phyloP scores from a whole-genome alignment of 768 basidiomycete genomes.

The Lactifluus piperatus region DNA sequence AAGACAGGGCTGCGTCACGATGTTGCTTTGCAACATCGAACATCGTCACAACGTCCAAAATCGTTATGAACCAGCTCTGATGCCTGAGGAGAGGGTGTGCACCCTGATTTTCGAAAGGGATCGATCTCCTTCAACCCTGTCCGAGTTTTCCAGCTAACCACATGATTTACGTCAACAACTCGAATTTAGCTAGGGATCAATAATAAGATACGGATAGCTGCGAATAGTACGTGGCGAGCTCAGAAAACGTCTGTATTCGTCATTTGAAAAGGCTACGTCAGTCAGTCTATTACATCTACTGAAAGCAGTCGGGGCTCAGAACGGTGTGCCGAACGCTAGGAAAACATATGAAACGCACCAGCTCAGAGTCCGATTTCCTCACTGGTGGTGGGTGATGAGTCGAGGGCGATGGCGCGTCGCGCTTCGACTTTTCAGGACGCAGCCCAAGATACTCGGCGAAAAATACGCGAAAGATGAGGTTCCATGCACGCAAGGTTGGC shows the following conservation, averaged over 20 bases:
- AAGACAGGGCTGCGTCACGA: too few species aligned
- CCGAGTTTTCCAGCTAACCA: too few species aligned
- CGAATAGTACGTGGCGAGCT: not conserved
- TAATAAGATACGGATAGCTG: not conserved
- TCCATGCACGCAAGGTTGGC: slow-evolving; percentile 84
- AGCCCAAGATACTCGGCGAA: slow-evolving; percentile 83
- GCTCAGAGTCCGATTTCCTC: slow-evolving; percentile 10
- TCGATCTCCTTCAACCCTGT: too few species aligned
- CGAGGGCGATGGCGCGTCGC: slow-evolving; percentile 2
- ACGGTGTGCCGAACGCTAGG: too few species aligned
- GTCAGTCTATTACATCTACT: slow-evolving; percentile 3
- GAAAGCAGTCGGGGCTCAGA: too few species aligned
- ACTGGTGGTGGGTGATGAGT: not conserved
- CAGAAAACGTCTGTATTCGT: not conserved
- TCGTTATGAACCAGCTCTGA: too few species aligned
- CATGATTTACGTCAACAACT: too few species aligned
- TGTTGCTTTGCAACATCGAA: too few species aligned
- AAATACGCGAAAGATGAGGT: slow-evolving; percentile 78
- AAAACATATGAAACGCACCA: not conserved
- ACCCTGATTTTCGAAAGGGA: too few species aligned
- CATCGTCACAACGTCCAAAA: too few species aligned
- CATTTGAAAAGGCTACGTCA: not conserved
- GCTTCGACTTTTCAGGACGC: slow-evolving; percentile 32
- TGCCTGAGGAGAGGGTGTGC: too few species aligned
- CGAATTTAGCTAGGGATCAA: not conserved